Percentiles rank a stretch among this genome's conserved stretches.
Conservation (phyloP, 768 basidiomycete species). For the Leccinum longicurvipes region DNA sequence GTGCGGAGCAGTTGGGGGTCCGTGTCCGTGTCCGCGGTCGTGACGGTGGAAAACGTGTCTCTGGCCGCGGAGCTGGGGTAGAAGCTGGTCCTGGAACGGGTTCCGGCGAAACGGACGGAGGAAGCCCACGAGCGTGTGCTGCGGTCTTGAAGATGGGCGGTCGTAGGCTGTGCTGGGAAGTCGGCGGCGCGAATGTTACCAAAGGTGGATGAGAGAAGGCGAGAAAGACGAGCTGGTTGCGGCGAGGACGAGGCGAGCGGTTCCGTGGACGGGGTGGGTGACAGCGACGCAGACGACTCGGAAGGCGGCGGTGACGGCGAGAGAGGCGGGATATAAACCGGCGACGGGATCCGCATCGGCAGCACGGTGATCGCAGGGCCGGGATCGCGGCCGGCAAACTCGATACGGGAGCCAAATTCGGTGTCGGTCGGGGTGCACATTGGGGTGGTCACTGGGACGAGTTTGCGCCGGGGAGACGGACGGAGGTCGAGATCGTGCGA, state of each 20-base stretch:
- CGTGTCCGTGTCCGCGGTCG: slow-evolving; percentile 20
- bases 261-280: slow-evolving; percentile 16
- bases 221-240: slow-evolving; percentile 14
- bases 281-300: slow-evolving; percentile 9
- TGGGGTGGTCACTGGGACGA: slow-evolving; percentile 16
- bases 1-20: slow-evolving; percentile 5
- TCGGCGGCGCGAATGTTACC: slow-evolving; percentile 2
- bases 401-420: slow-evolving; percentile 16
- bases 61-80: slow-evolving; percentile 6
- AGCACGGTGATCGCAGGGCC: slow-evolving; percentile 1
- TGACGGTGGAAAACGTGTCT: slow-evolving; percentile 23
- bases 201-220: slow-evolving; percentile 23
- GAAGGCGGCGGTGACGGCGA: slow-evolving; percentile 17
- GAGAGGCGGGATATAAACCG: slow-evolving; percentile 20
- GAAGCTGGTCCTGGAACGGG: slow-evolving; percentile 15
- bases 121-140: slow-evolving; percentile 1
- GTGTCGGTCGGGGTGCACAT: slow-evolving; percentile 19
- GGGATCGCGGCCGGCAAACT: neutral
- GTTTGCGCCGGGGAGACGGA: slow-evolving; percentile 12
- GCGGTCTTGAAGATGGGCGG: slow-evolving; percentile 16
- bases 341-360: slow-evolving; percentile 18
- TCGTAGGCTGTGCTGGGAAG: slow-evolving; percentile 11
- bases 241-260: slow-evolving; percentile 4
- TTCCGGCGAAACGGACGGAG: slow-evolving; percentile 1
- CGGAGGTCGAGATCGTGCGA: slow-evolving; percentile 11